Percentiles rank a stretch among this genome's conserved stretches.
These are phyloP conservation scores for Fusarium piperis DNA, from an alignment of 2,329 filamentous ascomycete species.

Conservation along the genomic window DNA sequence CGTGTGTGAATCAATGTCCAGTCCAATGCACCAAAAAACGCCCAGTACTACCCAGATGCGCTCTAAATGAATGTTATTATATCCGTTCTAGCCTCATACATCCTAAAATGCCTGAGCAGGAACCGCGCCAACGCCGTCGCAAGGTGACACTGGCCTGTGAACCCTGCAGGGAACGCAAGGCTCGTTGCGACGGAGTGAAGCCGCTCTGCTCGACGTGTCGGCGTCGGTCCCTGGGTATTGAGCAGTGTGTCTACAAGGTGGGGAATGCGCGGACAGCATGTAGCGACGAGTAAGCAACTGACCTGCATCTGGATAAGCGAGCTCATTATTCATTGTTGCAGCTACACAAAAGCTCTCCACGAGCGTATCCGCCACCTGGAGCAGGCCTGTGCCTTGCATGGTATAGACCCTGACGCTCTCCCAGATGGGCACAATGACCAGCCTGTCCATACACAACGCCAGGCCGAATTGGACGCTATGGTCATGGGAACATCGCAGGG, in stretches of 20 bases:
- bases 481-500: background rate
- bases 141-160: slow-evolving; percentile 54
- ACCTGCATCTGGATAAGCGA: background rate
- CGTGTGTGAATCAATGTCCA: background rate
- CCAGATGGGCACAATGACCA: background rate
- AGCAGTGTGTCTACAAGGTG: slow-evolving; percentile 51
- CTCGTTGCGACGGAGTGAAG: slow-evolving; percentile 54
- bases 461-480: background rate
- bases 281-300: slow-evolving; percentile 44
- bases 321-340: background rate
- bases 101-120: background rate
- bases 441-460: background rate
- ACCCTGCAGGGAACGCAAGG: slow-evolving; percentile 53
- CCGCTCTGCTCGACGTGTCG: slow-evolving; percentile 56
- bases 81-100: too few relatives aligned
- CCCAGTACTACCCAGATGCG: background rate
- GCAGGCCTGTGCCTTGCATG: background rate
- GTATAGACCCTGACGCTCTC: background rate
- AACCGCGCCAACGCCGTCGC: slow-evolving; percentile 14
- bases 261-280: slow-evolving; percentile 50
- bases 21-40: background rate
- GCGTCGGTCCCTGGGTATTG: slow-evolving; percentile 45
- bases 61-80: background rate
- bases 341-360: background rate
- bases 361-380: background rate